Percentiles rank a stretch among this genome's conserved stretches.
Evolutionary conservation across 306 rosid genomes (phyloP).

Genomic region (Castanea mollissima): DNA sequence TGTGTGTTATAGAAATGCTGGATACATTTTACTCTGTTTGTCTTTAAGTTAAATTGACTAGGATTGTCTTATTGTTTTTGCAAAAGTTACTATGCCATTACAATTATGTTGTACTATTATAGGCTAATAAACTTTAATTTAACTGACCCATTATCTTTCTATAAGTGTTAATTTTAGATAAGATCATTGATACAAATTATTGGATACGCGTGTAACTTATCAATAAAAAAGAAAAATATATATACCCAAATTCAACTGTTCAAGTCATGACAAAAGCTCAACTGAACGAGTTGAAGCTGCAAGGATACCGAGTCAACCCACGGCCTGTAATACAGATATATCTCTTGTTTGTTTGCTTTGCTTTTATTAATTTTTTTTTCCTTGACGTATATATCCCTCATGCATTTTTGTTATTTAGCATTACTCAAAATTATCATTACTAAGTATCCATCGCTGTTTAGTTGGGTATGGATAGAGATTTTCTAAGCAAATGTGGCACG

Average conservation of each 20-base stretch:
- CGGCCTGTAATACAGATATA: background rate
- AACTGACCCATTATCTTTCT: too few species aligned
- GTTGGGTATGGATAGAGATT: background rate
- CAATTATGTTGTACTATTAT: too few species aligned
- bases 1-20: too few species aligned
- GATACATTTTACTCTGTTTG: too few species aligned
- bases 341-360: too few species aligned
- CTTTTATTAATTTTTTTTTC: too few species aligned
- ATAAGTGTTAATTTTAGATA: too few species aligned
- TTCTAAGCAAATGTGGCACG: slow-evolving; percentile 21
- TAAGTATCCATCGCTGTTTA: background rate
- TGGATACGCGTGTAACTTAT: background rate
- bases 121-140: too few species aligned
- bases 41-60: too few species aligned
- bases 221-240: background rate
- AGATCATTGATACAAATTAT: too few species aligned
- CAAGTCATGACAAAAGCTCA: background rate
- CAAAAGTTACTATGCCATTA: too few species aligned
- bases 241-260: background rate
- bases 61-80: too few species aligned
- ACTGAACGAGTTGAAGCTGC: background rate
- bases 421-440: background rate
- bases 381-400: background rate
- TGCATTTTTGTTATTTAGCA: background rate
- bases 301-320: background rate